A percentile compares a stretch with the other conserved stretches of the same genome.
phyloP scores from a whole-genome alignment of 768 basidiomycete genomes.

The Cubamyces lactineus region DNA sequence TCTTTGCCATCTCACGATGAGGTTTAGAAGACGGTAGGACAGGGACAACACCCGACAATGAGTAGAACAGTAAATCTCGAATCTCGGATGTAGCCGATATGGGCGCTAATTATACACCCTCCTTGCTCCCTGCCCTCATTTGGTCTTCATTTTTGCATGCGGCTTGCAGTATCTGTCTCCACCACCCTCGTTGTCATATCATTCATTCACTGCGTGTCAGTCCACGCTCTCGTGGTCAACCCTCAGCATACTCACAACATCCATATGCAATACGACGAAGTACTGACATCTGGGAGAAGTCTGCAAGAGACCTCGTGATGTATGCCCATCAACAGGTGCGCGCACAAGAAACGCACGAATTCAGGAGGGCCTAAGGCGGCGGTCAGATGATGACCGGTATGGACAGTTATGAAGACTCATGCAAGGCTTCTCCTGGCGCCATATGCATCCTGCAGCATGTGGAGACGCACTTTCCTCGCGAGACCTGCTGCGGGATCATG shows the following conservation, averaged over 20 bases:
- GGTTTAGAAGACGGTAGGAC: no score
- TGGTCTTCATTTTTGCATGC: not conserved
- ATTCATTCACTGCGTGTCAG: no score
- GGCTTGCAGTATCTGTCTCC: not conserved
- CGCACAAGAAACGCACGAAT: not conserved
- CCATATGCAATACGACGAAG: not conserved
- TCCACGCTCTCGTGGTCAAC: no score
- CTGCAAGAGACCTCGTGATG: conserved; percentile 12
- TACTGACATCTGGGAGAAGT: conserved; percentile 37
- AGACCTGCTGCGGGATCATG: conserved; percentile 2
- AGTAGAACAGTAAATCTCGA: no score
- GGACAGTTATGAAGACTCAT: not conserved
- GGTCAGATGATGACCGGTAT: conserved; percentile 16
- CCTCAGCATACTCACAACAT: no score
- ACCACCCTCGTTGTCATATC: not conserved
- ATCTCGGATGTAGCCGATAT: no score
- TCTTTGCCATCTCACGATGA: not conserved
- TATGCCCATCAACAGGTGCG: conserved; percentile 13
- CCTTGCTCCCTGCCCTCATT: not conserved
- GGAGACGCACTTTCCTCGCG: not conserved
- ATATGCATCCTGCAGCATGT: not conserved
- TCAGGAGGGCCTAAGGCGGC: conserved; percentile 1
- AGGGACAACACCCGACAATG: no score
- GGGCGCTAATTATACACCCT: not conserved
- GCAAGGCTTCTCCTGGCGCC: no score